Percentiles rank a stretch among this genome's conserved stretches.
Conservation (phyloP, 129 eudicot genomes). For the Tagetes erecta region DNA sequence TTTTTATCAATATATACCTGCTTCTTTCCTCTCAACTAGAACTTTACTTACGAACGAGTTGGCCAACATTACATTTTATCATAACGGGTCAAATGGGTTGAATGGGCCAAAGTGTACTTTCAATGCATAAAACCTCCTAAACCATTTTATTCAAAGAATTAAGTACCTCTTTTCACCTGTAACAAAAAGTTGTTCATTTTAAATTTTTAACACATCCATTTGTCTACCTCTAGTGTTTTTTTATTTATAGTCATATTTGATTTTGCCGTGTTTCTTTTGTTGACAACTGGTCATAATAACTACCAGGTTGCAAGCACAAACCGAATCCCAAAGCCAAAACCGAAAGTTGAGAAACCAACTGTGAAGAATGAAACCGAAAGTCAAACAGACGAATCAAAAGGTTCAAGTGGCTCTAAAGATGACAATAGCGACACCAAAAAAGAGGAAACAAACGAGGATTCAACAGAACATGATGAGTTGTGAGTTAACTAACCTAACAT, state of each 20-base stretch:
- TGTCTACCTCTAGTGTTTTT: background rate
- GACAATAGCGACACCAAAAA: constrained; percentile 34
- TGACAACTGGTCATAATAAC: constrained; percentile 17
- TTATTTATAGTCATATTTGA: background rate
- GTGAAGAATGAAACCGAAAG: constrained; percentile 59
- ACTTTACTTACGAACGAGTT: background rate
- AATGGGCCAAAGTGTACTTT: background rate
- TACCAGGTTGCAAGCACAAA: constrained; percentile 69
- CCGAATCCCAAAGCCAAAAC: constrained; percentile 94
- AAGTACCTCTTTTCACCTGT: background rate
- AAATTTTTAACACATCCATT: background rate
- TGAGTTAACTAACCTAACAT: constrained; percentile 38
- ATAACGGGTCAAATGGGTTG: background rate
- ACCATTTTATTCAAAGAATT: background rate
- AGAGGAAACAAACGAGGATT: constrained; percentile 28
- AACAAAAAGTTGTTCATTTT: background rate
- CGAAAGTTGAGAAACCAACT: constrained; percentile 68
- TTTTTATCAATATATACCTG: background rate
- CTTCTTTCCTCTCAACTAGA: background rate
- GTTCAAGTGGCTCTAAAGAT: constrained; percentile 37
- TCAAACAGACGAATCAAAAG: constrained; percentile 40
- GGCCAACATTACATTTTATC: background rate
- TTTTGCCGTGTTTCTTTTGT: constrained; percentile 7
- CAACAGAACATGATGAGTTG: constrained; percentile 75
- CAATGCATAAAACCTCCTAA: background rate